These are phyloP conservation scores for Fusarium sp. DNA, from an alignment of 2,329 filamentous ascomycete species.

Conservation along the genomic window DNA sequence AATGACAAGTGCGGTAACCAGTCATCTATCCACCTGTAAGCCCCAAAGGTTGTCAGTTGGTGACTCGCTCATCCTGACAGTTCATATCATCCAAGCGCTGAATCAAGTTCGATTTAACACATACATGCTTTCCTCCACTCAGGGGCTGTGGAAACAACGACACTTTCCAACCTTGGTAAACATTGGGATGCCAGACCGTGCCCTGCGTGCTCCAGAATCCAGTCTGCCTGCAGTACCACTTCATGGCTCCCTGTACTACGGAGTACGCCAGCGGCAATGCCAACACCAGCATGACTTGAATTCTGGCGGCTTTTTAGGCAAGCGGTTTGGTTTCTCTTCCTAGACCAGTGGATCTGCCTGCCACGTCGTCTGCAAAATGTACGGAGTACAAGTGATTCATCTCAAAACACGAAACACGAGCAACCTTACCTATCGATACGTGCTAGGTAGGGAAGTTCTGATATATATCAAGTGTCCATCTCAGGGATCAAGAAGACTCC, in stretches of 20 bases:
- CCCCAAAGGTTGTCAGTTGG: background rate
- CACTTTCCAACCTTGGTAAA: conserved; percentile 21
- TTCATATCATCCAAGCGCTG: conserved; percentile 11
- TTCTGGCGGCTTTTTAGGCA: conserved; percentile 7
- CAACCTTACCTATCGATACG: background rate
- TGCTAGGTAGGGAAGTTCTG: background rate
- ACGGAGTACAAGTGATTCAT: conserved; percentile 12
- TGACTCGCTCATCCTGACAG: background rate
- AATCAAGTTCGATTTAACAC: background rate
- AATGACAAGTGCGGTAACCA: conserved; percentile 3
- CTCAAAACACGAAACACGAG: conserved; percentile 25
- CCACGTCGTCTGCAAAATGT: conserved; percentile 30
- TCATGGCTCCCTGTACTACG: conserved; percentile 2
- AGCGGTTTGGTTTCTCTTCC: conserved; percentile 5
- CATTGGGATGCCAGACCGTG: background rate
- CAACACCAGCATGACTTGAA: conserved; percentile 2
- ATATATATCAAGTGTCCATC: background rate
- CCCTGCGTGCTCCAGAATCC: background rate
- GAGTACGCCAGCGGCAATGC: background rate
- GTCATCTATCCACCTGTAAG: conserved; percentile 6
- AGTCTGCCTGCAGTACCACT: background rate
- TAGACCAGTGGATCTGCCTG: conserved; percentile 20
- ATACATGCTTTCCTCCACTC: conserved; percentile 17
- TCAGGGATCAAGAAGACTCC: background rate
- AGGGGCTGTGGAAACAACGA: conserved; percentile 15